Evolutionary conservation across 805 yeast species (phyloP).

Genomic region (Starmerella bombicola): DNA sequence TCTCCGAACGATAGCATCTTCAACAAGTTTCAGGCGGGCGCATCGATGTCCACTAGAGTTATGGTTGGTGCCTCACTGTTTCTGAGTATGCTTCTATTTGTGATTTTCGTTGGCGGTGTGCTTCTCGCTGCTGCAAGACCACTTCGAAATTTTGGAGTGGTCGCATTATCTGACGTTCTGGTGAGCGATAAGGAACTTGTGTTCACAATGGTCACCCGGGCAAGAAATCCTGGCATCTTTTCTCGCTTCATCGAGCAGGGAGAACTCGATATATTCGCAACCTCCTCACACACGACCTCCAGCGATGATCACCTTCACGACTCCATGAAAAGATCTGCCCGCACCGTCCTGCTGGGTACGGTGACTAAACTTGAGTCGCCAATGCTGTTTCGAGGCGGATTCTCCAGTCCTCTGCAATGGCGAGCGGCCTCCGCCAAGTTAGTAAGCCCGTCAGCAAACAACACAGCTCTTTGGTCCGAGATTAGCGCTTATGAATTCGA

Average conservation of each 20-base stretch:
- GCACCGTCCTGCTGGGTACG: conserved; percentile 68
- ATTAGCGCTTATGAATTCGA: conserved; percentile 75
- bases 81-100: conserved; percentile 23
- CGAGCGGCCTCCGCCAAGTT: conserved; percentile 61
- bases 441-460: conserved; percentile 51
- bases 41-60: conserved; percentile 8
- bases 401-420: conserved; percentile 51
- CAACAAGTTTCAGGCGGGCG: conserved; percentile 2
- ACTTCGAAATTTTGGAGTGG: conserved; percentile 50
- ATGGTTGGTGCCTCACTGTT: conserved; percentile 15
- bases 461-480: conserved; percentile 44
- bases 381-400: conserved; percentile 61
- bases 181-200: conserved; percentile 76
- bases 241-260: conserved; percentile 49
- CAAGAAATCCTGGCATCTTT: conserved; percentile 79
- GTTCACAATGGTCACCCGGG: conserved; percentile 64
- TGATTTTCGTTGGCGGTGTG: conserved; percentile 76
- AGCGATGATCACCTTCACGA: conserved; percentile 12
- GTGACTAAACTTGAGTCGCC: conserved; percentile 57
- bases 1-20: conserved; percentile 5
- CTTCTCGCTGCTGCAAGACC: conserved; percentile 79
- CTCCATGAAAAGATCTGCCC: conserved; percentile 20
- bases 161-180: conserved; percentile 53
- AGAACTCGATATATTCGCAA: conserved; percentile 70
- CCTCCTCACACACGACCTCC: conserved; percentile 15